These are phyloP conservation scores for Austroboletus niveus DNA, from an alignment of 1,284 basidiomycete species.

Conservation along the genomic window DNA sequence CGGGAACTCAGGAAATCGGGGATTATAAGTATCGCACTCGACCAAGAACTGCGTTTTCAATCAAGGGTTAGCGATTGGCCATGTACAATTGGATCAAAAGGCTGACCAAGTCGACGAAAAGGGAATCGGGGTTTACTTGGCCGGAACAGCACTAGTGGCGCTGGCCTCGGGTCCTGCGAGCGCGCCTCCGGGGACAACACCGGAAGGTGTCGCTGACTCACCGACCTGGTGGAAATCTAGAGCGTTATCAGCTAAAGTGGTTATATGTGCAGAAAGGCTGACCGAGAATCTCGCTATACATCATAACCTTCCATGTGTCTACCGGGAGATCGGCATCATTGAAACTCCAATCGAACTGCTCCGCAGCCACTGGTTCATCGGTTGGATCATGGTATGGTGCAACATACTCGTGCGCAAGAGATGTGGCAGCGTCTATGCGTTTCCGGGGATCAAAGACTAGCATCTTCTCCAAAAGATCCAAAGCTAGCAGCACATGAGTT, in stretches of 20 bases:
- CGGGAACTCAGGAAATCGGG: conserved; percentile 4
- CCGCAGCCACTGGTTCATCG: conserved; percentile 92
- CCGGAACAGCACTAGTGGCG: conserved; percentile 5
- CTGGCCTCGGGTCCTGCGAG: conserved; percentile 55
- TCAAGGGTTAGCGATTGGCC: conserved; percentile 5
- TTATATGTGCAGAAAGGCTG: conserved; percentile 27
- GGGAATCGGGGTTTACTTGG: conserved; percentile 14
- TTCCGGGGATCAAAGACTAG: conserved; percentile 98
- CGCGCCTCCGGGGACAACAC: conserved; percentile 57
- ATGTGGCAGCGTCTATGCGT: conserved; percentile 91
- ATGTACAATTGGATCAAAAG: background rate
- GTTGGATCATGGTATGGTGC: conserved; percentile 98
- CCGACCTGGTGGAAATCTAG: conserved; percentile 77
- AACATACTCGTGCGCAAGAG: conserved; percentile 93
- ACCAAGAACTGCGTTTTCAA: conserved; percentile 9
- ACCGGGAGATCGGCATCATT: conserved; percentile 99
- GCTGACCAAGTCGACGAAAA: conserved; percentile 15
- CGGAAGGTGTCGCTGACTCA: conserved; percentile 42
- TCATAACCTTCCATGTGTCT: conserved; percentile 99
- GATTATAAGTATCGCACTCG: conserved; percentile 17
- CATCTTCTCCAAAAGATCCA: conserved; percentile 98
- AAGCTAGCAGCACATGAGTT: conserved; percentile 49
- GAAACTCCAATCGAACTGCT: conserved; percentile 99
- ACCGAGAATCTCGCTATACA: conserved; percentile 96
- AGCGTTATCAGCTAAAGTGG: conserved; percentile 7